Conservation (phyloP, 768 basidiomycete genomes). For the Termitomyces sp. region DNA sequence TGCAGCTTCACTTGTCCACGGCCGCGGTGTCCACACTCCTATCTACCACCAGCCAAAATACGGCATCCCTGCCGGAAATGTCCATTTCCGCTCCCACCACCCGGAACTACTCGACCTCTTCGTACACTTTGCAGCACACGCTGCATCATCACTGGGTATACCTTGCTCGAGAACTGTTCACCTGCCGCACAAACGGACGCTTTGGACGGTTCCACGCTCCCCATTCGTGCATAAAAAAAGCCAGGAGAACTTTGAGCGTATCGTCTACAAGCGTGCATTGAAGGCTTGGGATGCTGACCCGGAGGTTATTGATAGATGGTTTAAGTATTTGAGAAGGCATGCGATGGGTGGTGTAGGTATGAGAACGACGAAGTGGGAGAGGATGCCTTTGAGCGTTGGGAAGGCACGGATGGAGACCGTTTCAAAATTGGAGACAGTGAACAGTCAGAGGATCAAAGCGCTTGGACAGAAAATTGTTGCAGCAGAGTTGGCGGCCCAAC, state of each 20-base stretch:
- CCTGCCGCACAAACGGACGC: slow-evolving; percentile 67
- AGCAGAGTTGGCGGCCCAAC: slow-evolving; percentile 17
- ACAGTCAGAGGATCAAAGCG: slow-evolving; percentile 18
- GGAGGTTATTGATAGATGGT: slow-evolving; percentile 74
- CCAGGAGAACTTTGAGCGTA: slow-evolving; percentile 92
- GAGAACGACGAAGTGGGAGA: slow-evolving; percentile 74
- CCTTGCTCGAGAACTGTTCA: slow-evolving; percentile 59
- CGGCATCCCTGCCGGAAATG: slow-evolving; percentile 68
- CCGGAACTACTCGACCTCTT: slow-evolving; percentile 66
- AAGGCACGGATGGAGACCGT: slow-evolving; percentile 18
- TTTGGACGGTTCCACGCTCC: slow-evolving; percentile 82
- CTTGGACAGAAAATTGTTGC: slow-evolving; percentile 26
- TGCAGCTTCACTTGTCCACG: slow-evolving; percentile 55
- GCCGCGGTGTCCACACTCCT: slow-evolving; percentile 51
- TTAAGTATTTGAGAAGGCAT: slow-evolving; percentile 71
- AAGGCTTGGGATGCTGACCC: slow-evolving; percentile 88
- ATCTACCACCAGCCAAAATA: slow-evolving; percentile 56
- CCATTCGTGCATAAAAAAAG: slow-evolving; percentile 93
- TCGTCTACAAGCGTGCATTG: slow-evolving; percentile 77
- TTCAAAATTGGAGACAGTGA: slow-evolving; percentile 17
- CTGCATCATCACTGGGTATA: slow-evolving; percentile 80
- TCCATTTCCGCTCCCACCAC: slow-evolving; percentile 82
- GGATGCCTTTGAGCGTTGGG: slow-evolving; percentile 46
- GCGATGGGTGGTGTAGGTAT: slow-evolving; percentile 84
- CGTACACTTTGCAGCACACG: slow-evolving; percentile 77